Evolutionary conservation across 306 rosid genomes (phyloP).

Genomic region (Rosa lucieae): DNA sequence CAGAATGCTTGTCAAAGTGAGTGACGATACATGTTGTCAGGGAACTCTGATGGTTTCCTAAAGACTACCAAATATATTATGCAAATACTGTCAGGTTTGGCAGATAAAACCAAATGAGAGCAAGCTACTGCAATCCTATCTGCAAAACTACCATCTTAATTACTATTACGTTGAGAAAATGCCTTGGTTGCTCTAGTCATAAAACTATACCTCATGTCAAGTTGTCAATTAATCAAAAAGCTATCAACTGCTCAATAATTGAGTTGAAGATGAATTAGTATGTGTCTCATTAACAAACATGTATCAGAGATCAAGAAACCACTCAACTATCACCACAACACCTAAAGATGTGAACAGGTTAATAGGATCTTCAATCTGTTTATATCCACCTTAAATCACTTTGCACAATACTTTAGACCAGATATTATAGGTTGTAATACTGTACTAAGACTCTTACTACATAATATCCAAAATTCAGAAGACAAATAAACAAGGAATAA

Average conservation of each 20-base stretch:
- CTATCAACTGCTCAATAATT: background rate
- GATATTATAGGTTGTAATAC: background rate
- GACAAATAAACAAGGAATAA: background rate
- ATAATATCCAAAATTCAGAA: background rate
- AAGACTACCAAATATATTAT: background rate
- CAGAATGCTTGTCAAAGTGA: conserved; percentile 1
- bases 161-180: background rate
- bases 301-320: background rate
- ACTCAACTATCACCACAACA: background rate
- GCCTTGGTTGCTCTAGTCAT: background rate
- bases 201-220: background rate
- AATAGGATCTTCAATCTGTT: background rate
- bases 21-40: background rate
- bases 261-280: background rate
- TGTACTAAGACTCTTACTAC: background rate
- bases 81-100: background rate
- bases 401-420: background rate
- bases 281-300: background rate
- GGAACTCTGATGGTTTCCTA: background rate
- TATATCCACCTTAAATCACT: background rate
- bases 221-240: background rate
- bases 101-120: background rate
- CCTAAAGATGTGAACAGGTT: background rate
- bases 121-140: too few relatives aligned
- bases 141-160: background rate